Conservation (phyloP, 805 yeast species). For the Barnettozyma siamensis region DNA sequence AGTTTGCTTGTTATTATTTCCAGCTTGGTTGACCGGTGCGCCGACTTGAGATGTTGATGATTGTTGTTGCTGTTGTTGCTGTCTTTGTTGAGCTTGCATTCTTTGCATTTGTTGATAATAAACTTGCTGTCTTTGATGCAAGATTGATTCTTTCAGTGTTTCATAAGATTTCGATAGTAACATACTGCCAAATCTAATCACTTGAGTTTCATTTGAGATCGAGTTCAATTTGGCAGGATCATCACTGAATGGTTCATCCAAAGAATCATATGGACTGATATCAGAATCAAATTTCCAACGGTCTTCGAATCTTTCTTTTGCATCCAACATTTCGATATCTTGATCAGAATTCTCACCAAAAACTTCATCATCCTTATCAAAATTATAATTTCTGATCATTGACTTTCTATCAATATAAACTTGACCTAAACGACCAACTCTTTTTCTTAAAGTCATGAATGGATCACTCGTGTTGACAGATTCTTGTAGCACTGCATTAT, state of each 20-base stretch:
- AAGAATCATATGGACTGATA: slow-evolving; percentile 28
- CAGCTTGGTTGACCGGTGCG: not conserved
- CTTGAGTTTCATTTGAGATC: slow-evolving; percentile 80
- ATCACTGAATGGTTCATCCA: slow-evolving; percentile 48
- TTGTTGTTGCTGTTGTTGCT: slow-evolving; percentile 20
- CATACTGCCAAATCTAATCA: slow-evolving; percentile 89
- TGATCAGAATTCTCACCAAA: slow-evolving; percentile 15
- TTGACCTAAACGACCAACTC: slow-evolving; percentile 68
- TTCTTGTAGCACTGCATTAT: slow-evolving; percentile 30
- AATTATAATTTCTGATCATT: slow-evolving; percentile 36
- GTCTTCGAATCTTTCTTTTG: slow-evolving; percentile 44
- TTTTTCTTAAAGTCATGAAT: slow-evolving; percentile 59
- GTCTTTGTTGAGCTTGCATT: slow-evolving; percentile 24
- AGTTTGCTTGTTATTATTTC: not conserved
- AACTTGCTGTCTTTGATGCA: slow-evolving; percentile 57
- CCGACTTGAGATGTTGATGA: slow-evolving; percentile 2
- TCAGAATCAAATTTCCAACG: slow-evolving; percentile 68
- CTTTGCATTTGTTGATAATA: slow-evolving; percentile 27
- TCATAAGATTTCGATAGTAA: slow-evolving; percentile 82
- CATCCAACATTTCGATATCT: slow-evolving; percentile 30
- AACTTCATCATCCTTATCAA: slow-evolving; percentile 6
- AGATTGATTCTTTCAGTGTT: slow-evolving; percentile 65
- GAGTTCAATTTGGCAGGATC: slow-evolving; percentile 84
- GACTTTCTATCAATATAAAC: slow-evolving; percentile 72
- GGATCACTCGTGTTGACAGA: slow-evolving; percentile 33